Evolutionary conservation across 177 flowering plant species (phyloP).

Genomic region (Vitis hybrid): DNA sequence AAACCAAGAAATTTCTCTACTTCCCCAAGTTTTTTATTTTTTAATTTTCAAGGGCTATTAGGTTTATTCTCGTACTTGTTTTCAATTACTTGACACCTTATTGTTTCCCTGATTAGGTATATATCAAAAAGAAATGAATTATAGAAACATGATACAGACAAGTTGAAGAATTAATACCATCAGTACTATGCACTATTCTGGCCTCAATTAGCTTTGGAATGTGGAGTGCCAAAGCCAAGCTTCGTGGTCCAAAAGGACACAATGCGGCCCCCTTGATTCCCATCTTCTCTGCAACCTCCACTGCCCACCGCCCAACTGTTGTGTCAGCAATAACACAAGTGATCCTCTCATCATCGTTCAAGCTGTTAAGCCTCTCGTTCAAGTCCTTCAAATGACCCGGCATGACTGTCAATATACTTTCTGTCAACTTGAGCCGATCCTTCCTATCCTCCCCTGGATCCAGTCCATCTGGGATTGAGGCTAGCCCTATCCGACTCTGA

Average conservation of each 20-base stretch:
- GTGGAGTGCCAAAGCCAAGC: conserved; percentile 17
- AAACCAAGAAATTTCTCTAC: too few species aligned
- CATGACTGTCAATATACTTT: neutral
- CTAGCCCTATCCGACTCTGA: neutral
- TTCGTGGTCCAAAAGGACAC: conserved; percentile 13
- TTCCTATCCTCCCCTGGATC: conserved; percentile 17
- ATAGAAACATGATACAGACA: too few species aligned
- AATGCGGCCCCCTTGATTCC: conserved; percentile 15
- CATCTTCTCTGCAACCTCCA: conserved; percentile 18
- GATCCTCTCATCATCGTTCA: neutral
- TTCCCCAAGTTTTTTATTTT: too few species aligned
- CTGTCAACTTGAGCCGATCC: conserved; percentile 11
- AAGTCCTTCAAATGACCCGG: neutral
- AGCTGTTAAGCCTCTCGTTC: neutral
- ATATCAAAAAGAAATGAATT: too few species aligned
- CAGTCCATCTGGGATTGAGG: conserved; percentile 16
- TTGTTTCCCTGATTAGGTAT: too few species aligned
- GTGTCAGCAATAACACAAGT: conserved; percentile 20
- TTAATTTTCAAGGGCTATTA: too few species aligned
- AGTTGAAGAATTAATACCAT: neutral
- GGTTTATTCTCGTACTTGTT: too few species aligned
- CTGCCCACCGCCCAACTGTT: conserved; percentile 3
- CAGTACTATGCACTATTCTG: conserved; percentile 15
- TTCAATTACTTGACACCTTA: too few species aligned
- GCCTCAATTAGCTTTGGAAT: conserved; percentile 16